Conservation (phyloP, 345 rosid genomes). For the Durio zibethinus region DNA sequence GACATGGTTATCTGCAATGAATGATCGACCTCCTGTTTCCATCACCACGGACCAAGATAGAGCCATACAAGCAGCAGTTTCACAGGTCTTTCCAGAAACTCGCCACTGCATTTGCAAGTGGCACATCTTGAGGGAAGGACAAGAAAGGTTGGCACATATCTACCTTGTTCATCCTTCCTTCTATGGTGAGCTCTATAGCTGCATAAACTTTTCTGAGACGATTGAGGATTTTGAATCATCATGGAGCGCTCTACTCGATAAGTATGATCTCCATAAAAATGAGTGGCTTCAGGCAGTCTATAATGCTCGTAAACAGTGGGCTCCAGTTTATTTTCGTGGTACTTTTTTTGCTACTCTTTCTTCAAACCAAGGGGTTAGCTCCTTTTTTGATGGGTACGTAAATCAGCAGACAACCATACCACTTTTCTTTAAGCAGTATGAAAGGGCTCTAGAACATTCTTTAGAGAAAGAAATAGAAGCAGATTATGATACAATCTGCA, state of each 20-base stretch:
- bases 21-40: conserved; percentile 49
- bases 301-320: conserved; percentile 65
- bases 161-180: conserved; percentile 59
- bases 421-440: conserved; percentile 55
- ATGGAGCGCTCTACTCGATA: conserved; percentile 47
- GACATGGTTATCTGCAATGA: conserved; percentile 67
- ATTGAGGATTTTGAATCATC: conserved; percentile 62
- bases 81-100: conserved; percentile 56
- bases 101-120: conserved; percentile 69
- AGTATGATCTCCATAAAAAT: conserved; percentile 45
- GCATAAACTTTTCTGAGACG: conserved; percentile 60
- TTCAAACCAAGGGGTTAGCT: conserved; percentile 50
- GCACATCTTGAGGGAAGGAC: conserved; percentile 74
- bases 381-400: conserved; percentile 62
- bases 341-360: conserved; percentile 62
- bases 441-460: conserved; percentile 54
- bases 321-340: conserved; percentile 63
- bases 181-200: conserved; percentile 56
- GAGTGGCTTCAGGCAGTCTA: conserved; percentile 69
- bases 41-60: conserved; percentile 70
- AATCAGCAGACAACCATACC: conserved; percentile 59
- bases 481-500: conserved; percentile 56
- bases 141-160: conserved; percentile 60
- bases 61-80: conserved; percentile 58
- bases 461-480: conserved; percentile 61